Percentiles rank a stretch among this genome's conserved stretches.
Evolutionary conservation across 495 filamentous ascomycete species (phyloP).

Genomic region (Penicillium diatomitis): DNA sequence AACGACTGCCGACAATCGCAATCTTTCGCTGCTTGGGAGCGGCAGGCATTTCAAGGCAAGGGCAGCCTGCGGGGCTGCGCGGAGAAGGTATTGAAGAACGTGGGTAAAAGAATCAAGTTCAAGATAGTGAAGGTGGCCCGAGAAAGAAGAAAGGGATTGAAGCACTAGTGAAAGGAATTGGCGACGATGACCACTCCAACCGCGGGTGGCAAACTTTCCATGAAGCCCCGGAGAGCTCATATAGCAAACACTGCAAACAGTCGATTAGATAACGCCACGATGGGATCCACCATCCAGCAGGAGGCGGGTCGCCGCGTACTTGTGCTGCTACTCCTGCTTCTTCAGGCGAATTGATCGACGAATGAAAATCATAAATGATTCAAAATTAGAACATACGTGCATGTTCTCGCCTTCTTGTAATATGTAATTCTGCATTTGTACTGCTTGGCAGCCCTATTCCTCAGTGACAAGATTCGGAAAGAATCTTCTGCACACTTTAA

Average conservation of each 20-base stretch:
- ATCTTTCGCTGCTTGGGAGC: slow-evolving; percentile 94
- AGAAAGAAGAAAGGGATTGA: background rate
- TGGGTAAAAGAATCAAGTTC: background rate
- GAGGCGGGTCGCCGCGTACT: no score
- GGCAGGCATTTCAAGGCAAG: slow-evolving; percentile 54
- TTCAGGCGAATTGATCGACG: no score
- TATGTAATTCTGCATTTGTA: no score
- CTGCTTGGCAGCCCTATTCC: no score
- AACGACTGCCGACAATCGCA: slow-evolving; percentile 93
- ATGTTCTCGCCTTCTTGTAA: no score
- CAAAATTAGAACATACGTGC: no score
- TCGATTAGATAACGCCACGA: slow-evolving; percentile 3
- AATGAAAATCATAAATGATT: no score
- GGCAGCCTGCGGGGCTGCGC: background rate
- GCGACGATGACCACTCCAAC: slow-evolving; percentile 1
- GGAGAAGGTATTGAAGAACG: background rate
- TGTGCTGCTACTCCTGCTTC: no score
- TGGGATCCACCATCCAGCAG: no score
- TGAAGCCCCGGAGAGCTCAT: slow-evolving; percentile 16
- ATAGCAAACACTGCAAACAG: slow-evolving; percentile 25
- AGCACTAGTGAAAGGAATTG: slow-evolving; percentile 1
- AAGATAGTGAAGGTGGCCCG: background rate
- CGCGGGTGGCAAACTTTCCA: slow-evolving; percentile 19
- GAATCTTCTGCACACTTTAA: no score
- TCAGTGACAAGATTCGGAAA: no score